A percentile compares a stretch with the other conserved stretches of the same genome.
Conservation (phyloP, 1,284 basidiomycete genomes). For the Apiotrichum brassicae region DNA sequence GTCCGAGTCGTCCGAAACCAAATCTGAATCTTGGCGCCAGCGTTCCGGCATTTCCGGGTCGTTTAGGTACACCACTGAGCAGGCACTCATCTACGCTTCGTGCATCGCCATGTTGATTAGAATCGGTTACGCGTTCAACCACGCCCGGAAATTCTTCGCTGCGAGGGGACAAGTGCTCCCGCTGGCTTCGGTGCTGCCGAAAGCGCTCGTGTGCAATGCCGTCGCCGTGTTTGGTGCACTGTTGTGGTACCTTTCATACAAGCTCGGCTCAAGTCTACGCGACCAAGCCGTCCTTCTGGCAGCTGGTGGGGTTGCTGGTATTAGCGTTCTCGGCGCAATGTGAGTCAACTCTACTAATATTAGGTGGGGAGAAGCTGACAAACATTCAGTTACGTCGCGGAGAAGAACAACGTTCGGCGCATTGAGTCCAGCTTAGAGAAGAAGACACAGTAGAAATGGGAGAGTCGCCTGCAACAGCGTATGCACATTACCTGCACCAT, state of each 20-base stretch:
- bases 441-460: too few relatives aligned
- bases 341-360: constrained; percentile 10
- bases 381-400: not conserved
- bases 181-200: not conserved
- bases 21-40: not conserved
- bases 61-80: constrained; percentile 18
- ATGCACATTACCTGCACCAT: too few relatives aligned
- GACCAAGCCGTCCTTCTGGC: constrained; percentile 16
- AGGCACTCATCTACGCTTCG: constrained; percentile 69
- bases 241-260: not conserved
- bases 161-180: not conserved
- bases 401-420: constrained; percentile 1
- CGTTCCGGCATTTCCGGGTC: not conserved
- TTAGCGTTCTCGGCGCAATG: constrained; percentile 28
- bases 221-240: not conserved
- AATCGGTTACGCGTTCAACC: constrained; percentile 30
- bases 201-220: not conserved
- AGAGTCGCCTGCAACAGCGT: too few relatives aligned
- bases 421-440: not conserved
- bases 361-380: not conserved
- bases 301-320: constrained; percentile 23
- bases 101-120: constrained; percentile 38
- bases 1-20: not conserved
- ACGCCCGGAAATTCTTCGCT: constrained; percentile 15
- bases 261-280: not conserved